These are phyloP conservation scores for Serendipita sp. DNA, from an alignment of 768 basidiomycete genomes.

Conservation along the genomic window DNA sequence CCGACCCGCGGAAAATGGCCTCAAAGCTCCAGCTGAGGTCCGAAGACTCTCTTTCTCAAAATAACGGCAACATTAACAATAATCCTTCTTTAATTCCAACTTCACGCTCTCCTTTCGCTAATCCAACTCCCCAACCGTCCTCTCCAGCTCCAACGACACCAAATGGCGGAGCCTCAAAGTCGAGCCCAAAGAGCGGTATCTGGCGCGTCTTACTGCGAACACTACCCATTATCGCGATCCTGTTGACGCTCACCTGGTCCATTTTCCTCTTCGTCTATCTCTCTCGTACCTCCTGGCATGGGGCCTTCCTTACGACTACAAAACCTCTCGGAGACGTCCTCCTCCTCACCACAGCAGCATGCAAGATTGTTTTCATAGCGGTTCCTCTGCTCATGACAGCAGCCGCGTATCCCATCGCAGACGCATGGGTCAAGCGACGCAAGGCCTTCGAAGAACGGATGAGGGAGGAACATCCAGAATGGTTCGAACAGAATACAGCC, in stretches of 20 bases:
- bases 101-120: not conserved
- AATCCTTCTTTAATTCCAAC: no score
- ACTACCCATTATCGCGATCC: not conserved
- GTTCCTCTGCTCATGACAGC: conserved; percentile 1
- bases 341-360: not conserved
- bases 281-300: not conserved
- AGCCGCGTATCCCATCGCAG: conserved; percentile 5
- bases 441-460: not conserved
- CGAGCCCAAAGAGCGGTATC: conserved; percentile 2
- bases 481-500: not conserved
- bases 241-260: not conserved
- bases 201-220: not conserved
- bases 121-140: not conserved
- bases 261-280: conserved; percentile 3
- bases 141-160: not conserved
- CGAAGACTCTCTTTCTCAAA: no score
- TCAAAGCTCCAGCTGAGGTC: no score
- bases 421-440: not conserved
- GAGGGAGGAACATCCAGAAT: not conserved
- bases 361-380: not conserved
- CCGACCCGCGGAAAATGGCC: no score
- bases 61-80: no score
- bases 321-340: conserved; percentile 3
- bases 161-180: not conserved
- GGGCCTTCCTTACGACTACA: not conserved